Evolutionary conservation across 176 grass and related monocot species (phyloP).

Genomic region (Oryza punctata): DNA sequence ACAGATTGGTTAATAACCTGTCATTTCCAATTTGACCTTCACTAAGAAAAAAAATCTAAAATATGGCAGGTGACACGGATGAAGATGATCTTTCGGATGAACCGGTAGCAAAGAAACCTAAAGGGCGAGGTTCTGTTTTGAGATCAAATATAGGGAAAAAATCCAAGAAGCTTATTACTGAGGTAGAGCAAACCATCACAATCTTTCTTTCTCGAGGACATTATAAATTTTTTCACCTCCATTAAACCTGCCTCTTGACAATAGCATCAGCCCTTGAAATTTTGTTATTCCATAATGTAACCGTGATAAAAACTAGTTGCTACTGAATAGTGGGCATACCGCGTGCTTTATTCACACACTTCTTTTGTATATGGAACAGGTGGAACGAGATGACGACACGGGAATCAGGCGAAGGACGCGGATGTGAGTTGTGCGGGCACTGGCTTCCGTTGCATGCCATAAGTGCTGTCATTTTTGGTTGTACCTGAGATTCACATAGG

Average conservation of each 20-base stretch:
- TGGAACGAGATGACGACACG: conserved; percentile 46
- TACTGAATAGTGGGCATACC: background rate
- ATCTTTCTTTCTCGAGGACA: background rate
- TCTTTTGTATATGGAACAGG: conserved; percentile 12
- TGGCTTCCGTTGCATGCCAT: background rate
- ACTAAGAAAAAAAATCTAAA: conserved; percentile 25
- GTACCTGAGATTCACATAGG: background rate
- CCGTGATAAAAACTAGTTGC: background rate
- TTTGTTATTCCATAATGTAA: background rate
- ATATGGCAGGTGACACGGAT: conserved; percentile 43
- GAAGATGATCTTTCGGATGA: conserved; percentile 59
- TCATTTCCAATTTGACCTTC: conserved; percentile 20
- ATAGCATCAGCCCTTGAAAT: background rate
- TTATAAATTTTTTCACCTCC: background rate
- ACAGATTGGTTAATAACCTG: conserved; percentile 3
- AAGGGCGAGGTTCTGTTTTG: conserved; percentile 36
- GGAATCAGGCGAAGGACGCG: conserved; percentile 16
- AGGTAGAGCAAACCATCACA: conserved; percentile 48
- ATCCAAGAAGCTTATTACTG: conserved; percentile 65
- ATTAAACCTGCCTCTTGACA: background rate
- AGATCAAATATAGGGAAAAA: conserved; percentile 59
- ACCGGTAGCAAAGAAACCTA: conserved; percentile 48
- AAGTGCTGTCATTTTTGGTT: background rate
- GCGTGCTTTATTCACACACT: background rate
- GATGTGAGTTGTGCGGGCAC: conserved; percentile 24